Conservation (phyloP, 805 yeast species). For the Danielozyma ontarioensis region DNA sequence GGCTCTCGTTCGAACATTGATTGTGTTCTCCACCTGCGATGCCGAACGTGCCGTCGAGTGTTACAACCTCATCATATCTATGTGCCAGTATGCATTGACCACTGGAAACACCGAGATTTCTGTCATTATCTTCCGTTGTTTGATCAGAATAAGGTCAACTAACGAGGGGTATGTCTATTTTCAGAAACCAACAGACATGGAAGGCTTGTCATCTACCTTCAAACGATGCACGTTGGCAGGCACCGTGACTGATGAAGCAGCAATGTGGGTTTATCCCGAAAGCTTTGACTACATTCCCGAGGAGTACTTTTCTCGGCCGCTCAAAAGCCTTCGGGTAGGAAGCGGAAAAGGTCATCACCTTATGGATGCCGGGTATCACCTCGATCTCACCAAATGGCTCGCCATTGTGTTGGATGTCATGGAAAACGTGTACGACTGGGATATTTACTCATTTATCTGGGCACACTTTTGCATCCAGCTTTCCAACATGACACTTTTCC, state of each 20-base stretch:
- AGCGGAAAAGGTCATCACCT: not conserved
- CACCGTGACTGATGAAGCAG: not conserved
- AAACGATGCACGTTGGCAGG: slow-evolving; percentile 39
- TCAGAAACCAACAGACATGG: slow-evolving; percentile 54
- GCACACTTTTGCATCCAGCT: slow-evolving; percentile 71
- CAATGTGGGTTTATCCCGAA: slow-evolving; percentile 61
- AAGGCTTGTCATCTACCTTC: slow-evolving; percentile 58
- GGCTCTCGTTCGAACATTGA: slow-evolving; percentile 20
- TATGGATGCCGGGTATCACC: slow-evolving; percentile 2
- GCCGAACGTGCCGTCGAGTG: slow-evolving; percentile 22
- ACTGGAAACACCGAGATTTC: slow-evolving; percentile 31
- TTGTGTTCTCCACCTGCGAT: slow-evolving; percentile 16
- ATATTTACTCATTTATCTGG: slow-evolving; percentile 58
- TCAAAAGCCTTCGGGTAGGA: slow-evolving; percentile 7
- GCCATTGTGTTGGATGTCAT: slow-evolving; percentile 44
- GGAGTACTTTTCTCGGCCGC: slow-evolving; percentile 37
- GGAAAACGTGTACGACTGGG: slow-evolving; percentile 61
- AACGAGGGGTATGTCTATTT: slow-evolving; percentile 42
- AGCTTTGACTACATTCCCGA: slow-evolving; percentile 43
- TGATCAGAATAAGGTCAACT: slow-evolving; percentile 52
- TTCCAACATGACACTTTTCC: slow-evolving; percentile 51
- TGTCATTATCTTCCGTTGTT: slow-evolving; percentile 45
- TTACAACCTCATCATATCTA: slow-evolving; percentile 26
- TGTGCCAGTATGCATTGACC: slow-evolving; percentile 31
- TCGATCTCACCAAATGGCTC: slow-evolving; percentile 52